phyloP scores from a whole-genome alignment of 1,139 yeast genomes.

The Candida anutae region DNA sequence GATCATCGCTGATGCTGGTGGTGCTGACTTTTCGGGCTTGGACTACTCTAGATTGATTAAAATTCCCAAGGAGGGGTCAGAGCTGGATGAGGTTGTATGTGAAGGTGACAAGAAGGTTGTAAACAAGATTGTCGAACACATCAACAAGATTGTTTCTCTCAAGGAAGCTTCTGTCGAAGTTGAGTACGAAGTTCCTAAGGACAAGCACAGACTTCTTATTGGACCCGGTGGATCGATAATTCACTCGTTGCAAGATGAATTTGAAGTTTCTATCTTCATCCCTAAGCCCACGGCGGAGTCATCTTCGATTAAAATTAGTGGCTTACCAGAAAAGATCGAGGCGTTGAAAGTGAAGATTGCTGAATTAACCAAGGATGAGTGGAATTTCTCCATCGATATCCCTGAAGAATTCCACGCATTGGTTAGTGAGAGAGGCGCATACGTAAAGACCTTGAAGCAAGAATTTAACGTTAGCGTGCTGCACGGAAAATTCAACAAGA shows the following conservation, averaged over 20 bases:
- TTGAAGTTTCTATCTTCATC: constrained; percentile 53
- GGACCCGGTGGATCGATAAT: constrained; percentile 80
- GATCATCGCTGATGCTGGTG: constrained; percentile 76
- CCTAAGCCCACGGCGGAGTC: constrained; percentile 56
- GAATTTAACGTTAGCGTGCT: constrained; percentile 55
- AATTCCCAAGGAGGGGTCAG: constrained; percentile 68
- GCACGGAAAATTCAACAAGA: constrained; percentile 47
- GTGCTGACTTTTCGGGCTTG: constrained; percentile 40
- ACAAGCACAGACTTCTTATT: constrained; percentile 68
- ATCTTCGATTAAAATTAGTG: constrained; percentile 40
- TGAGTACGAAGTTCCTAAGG: constrained; percentile 57
- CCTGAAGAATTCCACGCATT: constrained; percentile 54
- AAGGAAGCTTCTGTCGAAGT: constrained; percentile 58
- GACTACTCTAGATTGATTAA: constrained; percentile 54
- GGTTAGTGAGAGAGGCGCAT: constrained; percentile 63
- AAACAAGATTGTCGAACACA: constrained; percentile 55
- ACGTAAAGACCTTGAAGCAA: constrained; percentile 48
- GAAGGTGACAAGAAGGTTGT: constrained; percentile 77
- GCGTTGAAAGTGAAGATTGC: constrained; percentile 47
- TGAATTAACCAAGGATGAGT: constrained; percentile 48
- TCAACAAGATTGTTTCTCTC: constrained; percentile 56
- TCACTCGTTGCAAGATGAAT: constrained; percentile 65
- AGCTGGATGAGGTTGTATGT: constrained; percentile 53
- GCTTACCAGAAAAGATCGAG: constrained; percentile 56
- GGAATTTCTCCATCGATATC: constrained; percentile 42